Evolutionary conservation across 768 basidiomycete species (phyloP), one percentile per base, ranked within the genome.

Genomic region (Tubosaeta brunneosetosa): DNA sequence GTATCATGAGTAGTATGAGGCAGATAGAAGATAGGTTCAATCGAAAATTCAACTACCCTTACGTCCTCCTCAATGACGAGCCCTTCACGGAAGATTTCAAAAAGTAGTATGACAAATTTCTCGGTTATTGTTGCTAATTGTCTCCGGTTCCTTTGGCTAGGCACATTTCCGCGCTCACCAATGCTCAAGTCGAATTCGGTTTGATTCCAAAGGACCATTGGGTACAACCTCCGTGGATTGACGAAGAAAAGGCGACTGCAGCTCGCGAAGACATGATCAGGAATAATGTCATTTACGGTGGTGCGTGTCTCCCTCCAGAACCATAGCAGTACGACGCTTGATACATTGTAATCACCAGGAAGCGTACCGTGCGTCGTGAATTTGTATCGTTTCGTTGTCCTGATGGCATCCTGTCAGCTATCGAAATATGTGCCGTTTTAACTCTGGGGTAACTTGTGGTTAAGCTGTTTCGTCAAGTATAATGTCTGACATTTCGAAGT

Each of bases 391-490:
- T 40, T 42, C 27, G 19, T 48, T n/a, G 48, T 52, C 17, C 51
- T 63, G 11, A 61, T 26, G 38, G 4, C n/a, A 16, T 38, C 11
- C 22, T 45, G 47, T 31, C 59, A 85, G 82, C 17, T 95, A 97
- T 64, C 83, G 94, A 37, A 93, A 95, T 60, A 95, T 97, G 94
- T 97, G 94, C 70, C 83, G 94, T 11, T 97, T 85, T 71, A 92
- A 94, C 71, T 93, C 90, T 44, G 92, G 91, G 31, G 90, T 91
- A 69, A 58, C 43, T 22, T 55, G 1, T 26, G 40, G 33, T 19
- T 22, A 27, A 10, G 22, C 22, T 47, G 14, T 44, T 6, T 19
- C 32, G 38, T 27, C 19, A 19, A 36, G 14, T 34, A 12, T 46
- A 12, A 12, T 46, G 16, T 47, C 49, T 61, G 7, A 53, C 47